phyloP scores from a whole-genome alignment of 345 rosid species.

The Populus simonii region DNA sequence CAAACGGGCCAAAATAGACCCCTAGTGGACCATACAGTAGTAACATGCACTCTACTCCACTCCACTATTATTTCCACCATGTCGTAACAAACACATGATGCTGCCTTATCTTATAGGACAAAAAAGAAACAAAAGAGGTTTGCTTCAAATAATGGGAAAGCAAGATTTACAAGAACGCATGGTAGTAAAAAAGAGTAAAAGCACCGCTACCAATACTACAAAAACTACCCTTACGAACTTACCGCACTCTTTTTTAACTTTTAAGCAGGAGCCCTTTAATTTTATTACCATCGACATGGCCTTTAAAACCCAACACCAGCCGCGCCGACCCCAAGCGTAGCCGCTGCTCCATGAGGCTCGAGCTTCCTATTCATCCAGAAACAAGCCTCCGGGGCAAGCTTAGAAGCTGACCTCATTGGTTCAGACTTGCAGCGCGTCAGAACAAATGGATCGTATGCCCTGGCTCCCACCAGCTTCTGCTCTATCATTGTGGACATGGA shows the following conservation, averaged over 20 bases:
- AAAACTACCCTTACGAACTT: conserved; percentile 17
- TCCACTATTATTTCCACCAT: too few species aligned
- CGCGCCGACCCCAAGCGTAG: conserved; percentile 59
- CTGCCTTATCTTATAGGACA: not conserved
- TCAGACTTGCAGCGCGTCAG: conserved; percentile 92
- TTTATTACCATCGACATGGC: not conserved
- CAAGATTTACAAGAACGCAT: conserved; percentile 23
- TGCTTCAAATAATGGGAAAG: not conserved
- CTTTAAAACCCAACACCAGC: conserved; percentile 51
- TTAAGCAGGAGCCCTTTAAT: not conserved
- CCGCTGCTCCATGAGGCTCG: conserved; percentile 68
- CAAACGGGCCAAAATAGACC: too few species aligned
- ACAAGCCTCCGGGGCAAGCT: conserved; percentile 70
- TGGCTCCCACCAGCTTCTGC: conserved; percentile 52
- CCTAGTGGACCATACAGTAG: too few species aligned
- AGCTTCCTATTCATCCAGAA: conserved; percentile 90
- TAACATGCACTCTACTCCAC: not conserved
- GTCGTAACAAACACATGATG: too few species aligned
- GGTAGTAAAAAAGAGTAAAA: not conserved
- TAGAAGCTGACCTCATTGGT: conserved; percentile 64
- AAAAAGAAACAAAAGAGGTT: not conserved
- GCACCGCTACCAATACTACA: not conserved
- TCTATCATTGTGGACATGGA: conserved; percentile 47
- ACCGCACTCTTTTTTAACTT: not conserved
- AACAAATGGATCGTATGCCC: conserved; percentile 59